These are phyloP conservation scores for Cenococcum geophilum DNA, from an alignment of 495 filamentous ascomycete genomes.

Conservation along the genomic window DNA sequence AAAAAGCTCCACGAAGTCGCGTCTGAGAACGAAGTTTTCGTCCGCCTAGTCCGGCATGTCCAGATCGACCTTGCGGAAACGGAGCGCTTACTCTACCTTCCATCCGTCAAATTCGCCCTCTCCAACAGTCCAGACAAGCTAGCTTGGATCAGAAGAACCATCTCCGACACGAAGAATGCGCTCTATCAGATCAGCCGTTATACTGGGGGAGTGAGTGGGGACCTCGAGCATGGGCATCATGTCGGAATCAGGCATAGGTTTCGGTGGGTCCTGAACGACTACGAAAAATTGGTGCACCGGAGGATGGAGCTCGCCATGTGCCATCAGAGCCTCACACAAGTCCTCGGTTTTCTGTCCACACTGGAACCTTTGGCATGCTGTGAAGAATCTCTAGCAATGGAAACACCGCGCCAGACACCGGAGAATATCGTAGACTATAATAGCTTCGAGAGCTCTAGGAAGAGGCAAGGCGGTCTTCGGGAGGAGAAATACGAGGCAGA, in stretches of 20 bases:
- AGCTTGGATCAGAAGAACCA: constrained; percentile 3
- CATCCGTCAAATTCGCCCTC: constrained; percentile 5
- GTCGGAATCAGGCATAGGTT: constrained; percentile 3
- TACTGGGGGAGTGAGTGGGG: background rate
- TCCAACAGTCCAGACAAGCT: constrained; percentile 6
- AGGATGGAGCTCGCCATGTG: constrained; percentile 1
- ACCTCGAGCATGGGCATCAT: constrained; percentile 1
- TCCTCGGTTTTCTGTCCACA: background rate
- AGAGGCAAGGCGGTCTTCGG: background rate
- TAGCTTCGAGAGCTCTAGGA: background rate
- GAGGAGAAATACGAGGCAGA: background rate
- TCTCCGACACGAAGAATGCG: background rate
- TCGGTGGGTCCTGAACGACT: constrained; percentile 2
- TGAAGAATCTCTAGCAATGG: background rate
- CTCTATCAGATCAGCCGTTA: background rate
- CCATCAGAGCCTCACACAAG: constrained; percentile 4
- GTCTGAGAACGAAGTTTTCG: constrained; percentile 9
- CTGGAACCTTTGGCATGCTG: constrained; percentile 10
- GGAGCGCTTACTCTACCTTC: constrained; percentile 2
- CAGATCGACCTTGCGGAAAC: constrained; percentile 7
- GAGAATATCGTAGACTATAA: background rate
- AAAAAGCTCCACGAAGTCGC: constrained; percentile 11
- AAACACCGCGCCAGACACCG: background rate
- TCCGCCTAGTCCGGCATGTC: background rate
- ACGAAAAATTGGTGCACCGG: constrained; percentile 1